Percentiles rank a stretch among this genome's conserved stretches.
phyloP scores from a whole-genome alignment of 306 rosid species.

The Trichosanthes truncata region DNA sequence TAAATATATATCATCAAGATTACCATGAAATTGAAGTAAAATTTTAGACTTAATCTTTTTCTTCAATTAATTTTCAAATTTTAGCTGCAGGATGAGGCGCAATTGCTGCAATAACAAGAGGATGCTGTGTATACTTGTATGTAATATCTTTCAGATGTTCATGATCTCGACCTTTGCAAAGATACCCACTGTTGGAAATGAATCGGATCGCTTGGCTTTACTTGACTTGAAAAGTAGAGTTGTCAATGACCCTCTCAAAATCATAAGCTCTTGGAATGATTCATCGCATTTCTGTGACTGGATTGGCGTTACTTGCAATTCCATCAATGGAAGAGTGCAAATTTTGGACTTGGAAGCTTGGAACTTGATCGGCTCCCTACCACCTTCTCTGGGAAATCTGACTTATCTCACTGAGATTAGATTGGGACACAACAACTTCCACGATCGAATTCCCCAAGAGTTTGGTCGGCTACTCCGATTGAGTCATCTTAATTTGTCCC shows the following conservation, averaged over 20 bases:
- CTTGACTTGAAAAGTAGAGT: slow-evolving; percentile 23
- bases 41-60: too few relatives aligned
- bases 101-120: too few relatives aligned
- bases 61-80: too few relatives aligned
- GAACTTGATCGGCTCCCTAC: slow-evolving; percentile 11
- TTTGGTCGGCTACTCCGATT: slow-evolving; percentile 11
- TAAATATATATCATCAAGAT: too few relatives aligned
- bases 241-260: slow-evolving; percentile 15
- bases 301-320: slow-evolving; percentile 26
- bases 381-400: slow-evolving; percentile 32
- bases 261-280: slow-evolving; percentile 33
- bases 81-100: too few relatives aligned
- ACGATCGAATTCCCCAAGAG: slow-evolving; percentile 25
- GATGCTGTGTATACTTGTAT: too few relatives aligned
- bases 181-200: too few relatives aligned
- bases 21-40: too few relatives aligned
- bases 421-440: slow-evolving; percentile 13
- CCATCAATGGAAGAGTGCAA: slow-evolving; percentile 11
- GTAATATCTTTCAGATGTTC: too few relatives aligned
- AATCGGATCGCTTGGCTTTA: slow-evolving; percentile 21
- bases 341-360: slow-evolving; percentile 13
- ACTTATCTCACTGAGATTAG: slow-evolving; percentile 20
- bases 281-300: slow-evolving; percentile 26
- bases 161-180: too few relatives aligned
- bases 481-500: slow-evolving; percentile 10